Conservation (phyloP, 2,329 filamentous ascomycete genomes). For the Ascochyta koolunga region DNA sequence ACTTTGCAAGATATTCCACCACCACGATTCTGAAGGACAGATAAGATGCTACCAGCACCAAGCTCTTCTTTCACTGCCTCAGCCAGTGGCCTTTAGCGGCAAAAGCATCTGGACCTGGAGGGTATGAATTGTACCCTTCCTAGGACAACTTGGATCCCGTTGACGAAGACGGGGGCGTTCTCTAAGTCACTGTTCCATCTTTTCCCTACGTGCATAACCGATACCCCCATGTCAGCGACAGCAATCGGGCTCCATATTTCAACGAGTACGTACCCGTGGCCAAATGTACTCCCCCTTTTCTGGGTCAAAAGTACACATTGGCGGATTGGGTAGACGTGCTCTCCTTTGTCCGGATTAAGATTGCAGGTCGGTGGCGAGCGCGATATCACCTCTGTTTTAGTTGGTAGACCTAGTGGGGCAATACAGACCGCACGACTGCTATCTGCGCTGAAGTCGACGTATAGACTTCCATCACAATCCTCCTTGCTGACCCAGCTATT, state of each 20-base stretch:
- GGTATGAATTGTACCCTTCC: background rate
- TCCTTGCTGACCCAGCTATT: background rate
- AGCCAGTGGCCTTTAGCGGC: background rate
- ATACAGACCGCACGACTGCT: background rate
- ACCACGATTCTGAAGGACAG: background rate
- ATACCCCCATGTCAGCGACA: background rate
- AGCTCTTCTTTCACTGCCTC: background rate
- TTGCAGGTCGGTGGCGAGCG: background rate
- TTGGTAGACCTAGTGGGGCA: background rate
- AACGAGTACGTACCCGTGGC: background rate
- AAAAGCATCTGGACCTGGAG: background rate
- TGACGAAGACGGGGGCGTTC: background rate
- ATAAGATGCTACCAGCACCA: background rate
- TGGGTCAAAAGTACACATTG: slow-evolving; percentile 2
- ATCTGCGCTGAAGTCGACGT: background rate
- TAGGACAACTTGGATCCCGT: background rate
- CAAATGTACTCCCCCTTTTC: slow-evolving; percentile 3
- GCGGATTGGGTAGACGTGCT: background rate
- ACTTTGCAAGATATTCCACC: background rate
- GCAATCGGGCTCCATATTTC: background rate
- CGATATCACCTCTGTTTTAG: background rate
- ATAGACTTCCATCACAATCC: background rate
- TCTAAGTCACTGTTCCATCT: background rate
- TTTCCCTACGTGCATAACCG: background rate
- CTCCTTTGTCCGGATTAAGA: background rate